Evolutionary conservation across 108 stramenopile genomes (phyloP).

Genomic region (Aurantiochytrium sp.): DNA sequence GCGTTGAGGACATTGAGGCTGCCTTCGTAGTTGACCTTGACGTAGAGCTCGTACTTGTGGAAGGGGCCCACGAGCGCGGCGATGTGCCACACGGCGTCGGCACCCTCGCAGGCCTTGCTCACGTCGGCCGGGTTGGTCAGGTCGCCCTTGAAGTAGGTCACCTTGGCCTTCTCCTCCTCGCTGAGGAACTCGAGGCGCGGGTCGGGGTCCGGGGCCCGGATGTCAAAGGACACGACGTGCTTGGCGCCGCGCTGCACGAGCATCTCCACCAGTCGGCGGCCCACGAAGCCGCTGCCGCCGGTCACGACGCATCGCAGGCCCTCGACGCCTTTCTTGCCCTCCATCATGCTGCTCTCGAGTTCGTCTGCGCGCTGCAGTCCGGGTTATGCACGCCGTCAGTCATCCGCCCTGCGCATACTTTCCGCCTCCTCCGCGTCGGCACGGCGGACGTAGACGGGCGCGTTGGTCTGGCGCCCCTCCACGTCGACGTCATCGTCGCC

Average conservation of each 20-base stretch:
- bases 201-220: constrained; percentile 59
- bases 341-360: too few species aligned
- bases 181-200: constrained; percentile 46
- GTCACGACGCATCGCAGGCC: constrained; percentile 67
- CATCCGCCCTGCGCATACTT: too few species aligned
- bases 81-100: constrained; percentile 86
- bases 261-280: constrained; percentile 93
- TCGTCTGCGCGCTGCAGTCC: too few species aligned
- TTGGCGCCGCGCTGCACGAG: constrained; percentile 81
- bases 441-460: too few species aligned
- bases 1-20: constrained; percentile 41
- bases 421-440: too few species aligned
- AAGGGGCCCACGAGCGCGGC: constrained; percentile 95
- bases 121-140: constrained; percentile 73
- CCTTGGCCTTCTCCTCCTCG: not conserved
- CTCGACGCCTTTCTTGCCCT: constrained; percentile 35
- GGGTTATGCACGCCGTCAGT: too few species aligned
- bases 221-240: constrained; percentile 87
- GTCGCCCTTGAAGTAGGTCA: constrained; percentile 53
- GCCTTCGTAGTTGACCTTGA: constrained; percentile 38
- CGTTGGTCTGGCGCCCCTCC: too few species aligned
- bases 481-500: too few species aligned
- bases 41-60: constrained; percentile 64
- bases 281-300: constrained; percentile 87
- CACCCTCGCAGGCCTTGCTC: constrained; percentile 65